These are phyloP conservation scores for Microdochium bolleyi DNA, from an alignment of 2,329 filamentous ascomycete genomes.

Conservation along the genomic window DNA sequence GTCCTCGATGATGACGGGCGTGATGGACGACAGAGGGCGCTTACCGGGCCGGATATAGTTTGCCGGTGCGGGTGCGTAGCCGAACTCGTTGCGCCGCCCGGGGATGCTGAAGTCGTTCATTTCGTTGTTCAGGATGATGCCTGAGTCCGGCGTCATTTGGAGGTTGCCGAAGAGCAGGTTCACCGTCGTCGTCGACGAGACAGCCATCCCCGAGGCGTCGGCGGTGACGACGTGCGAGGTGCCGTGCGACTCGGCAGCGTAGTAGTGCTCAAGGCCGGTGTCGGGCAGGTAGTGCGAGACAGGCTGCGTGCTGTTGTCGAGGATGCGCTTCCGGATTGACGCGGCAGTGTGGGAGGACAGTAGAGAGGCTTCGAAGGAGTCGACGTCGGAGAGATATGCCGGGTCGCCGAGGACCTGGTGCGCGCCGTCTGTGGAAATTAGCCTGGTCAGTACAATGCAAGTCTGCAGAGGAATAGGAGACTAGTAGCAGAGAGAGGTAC, in stretches of 20 bases:
- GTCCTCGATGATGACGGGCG: constrained; percentile 65
- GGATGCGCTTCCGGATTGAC: constrained; percentile 58
- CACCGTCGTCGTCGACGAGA: constrained; percentile 78
- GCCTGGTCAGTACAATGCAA: not conserved
- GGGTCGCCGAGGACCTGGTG: constrained; percentile 80
- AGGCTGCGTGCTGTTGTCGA: constrained; percentile 63
- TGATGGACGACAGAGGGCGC: constrained; percentile 75
- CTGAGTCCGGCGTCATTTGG: constrained; percentile 72
- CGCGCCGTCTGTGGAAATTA: constrained; percentile 43
- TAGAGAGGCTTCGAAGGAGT: constrained; percentile 59
- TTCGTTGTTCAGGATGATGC: constrained; percentile 69
- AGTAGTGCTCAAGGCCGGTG: constrained; percentile 16
- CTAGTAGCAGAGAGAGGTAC: not conserved
- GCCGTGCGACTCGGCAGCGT: constrained; percentile 61
- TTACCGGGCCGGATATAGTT: constrained; percentile 81
- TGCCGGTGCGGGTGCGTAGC: constrained; percentile 68
- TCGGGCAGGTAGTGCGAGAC: constrained; percentile 65
- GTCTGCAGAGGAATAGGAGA: not conserved
- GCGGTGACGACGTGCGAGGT: constrained; percentile 68
- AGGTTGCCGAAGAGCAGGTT: constrained; percentile 80
- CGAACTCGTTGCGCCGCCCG: constrained; percentile 68
- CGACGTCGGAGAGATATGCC: constrained; percentile 56
- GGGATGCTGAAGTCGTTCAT: constrained; percentile 85
- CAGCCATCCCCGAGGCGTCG: constrained; percentile 65
- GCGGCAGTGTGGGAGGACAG: constrained; percentile 52